phyloP scores from a whole-genome alignment of 2,329 filamentous ascomycete species.

The Exophiala phaeomuriformis region DNA sequence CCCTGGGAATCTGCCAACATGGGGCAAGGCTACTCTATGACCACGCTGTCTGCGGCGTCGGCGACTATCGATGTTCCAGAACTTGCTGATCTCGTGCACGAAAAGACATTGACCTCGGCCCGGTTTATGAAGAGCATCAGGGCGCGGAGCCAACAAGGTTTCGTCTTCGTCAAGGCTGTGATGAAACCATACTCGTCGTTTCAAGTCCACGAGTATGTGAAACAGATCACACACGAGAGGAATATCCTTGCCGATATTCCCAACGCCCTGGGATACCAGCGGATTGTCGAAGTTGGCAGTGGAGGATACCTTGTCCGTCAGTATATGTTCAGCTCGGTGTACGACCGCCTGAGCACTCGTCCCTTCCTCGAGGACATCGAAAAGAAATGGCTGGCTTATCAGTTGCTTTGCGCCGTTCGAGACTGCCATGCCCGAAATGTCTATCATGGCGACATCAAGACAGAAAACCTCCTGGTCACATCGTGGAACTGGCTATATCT shows the following conservation, averaged over 20 bases:
- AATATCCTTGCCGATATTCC: constrained; percentile 72
- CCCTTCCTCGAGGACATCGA: constrained; percentile 96
- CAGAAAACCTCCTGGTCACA: constrained; percentile 91
- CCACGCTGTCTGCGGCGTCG: constrained; percentile 81
- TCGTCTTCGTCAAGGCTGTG: constrained; percentile 89
- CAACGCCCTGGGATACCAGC: constrained; percentile 84
- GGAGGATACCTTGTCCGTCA: constrained; percentile 91
- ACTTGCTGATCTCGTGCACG: constrained; percentile 81
- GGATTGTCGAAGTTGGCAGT: constrained; percentile 82
- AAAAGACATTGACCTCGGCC: constrained; percentile 82
- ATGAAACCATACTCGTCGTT: constrained; percentile 85
- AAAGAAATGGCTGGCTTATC: constrained; percentile 97
- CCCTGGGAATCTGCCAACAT: constrained; percentile 45
- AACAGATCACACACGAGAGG: constrained; percentile 72
- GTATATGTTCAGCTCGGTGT: constrained; percentile 91
- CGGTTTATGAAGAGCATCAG: constrained; percentile 96
- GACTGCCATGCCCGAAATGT: constrained; percentile 86
- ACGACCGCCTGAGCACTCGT: constrained; percentile 88
- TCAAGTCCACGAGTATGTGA: constrained; percentile 70
- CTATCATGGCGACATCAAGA: constrained; percentile 97
- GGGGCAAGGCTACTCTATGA: constrained; percentile 95
- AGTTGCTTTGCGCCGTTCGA: constrained; percentile 81
- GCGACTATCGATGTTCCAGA: constrained; percentile 92
- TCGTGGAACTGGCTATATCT: constrained; percentile 99
- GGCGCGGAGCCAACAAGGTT: constrained; percentile 78